Base-by-base conservation (phyloP, 169 alveolate genomes). In the Cryptosporidium ubiquitum region DNA sequence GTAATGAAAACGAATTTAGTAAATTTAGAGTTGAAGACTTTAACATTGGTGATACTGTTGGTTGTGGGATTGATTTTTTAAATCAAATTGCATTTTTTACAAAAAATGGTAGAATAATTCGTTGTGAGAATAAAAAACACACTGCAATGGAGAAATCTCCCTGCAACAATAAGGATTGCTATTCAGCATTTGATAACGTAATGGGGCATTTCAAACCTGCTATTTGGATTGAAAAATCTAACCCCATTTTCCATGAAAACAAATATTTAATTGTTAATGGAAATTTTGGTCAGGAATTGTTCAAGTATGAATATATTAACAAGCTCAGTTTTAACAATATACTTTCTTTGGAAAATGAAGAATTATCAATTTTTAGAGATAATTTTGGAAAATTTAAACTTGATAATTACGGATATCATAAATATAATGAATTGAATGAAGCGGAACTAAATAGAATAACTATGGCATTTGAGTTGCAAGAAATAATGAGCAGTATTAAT, bases 381-480 rank as follows among this genome's bases (percentile, higher is more conserved):
- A 26, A 35, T 14, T 2, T 9, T 5, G 29, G 5, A 29, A 23
- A 35, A 18, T 84, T 44, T 29, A 10, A 4, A 10, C 16, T 18
- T 18, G 20, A 55, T 4, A 73, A 31, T 2, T 44, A 31, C 26
- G 31, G 26, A 26, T 31, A 29, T 37, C 18, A n/a, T 33, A n/a
- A 42, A 6, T 70, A 6, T 4, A 74, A 4, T 66, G 84, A 29
- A 61, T 69, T 91, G 6, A 49, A 70, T 42, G 84, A 91, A 52
- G 79, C 66, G 44, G 93, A 74, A n/a, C 71, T 85, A 66, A 85
- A 91, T 85, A 89, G 94, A 39, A 79, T 93, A 16, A 91, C 85
- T 20, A 58, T 91, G 29, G 94, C 94, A 0, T 85, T 68, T 60
- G 84, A 71, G 2, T 85, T 91, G 16, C 71, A 64, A 6, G 94